Percentiles rank a stretch among this genome's conserved stretches.
phyloP scores from a whole-genome alignment of 2,329 filamentous ascomycete species.

The Aureobasidium sp. region DNA sequence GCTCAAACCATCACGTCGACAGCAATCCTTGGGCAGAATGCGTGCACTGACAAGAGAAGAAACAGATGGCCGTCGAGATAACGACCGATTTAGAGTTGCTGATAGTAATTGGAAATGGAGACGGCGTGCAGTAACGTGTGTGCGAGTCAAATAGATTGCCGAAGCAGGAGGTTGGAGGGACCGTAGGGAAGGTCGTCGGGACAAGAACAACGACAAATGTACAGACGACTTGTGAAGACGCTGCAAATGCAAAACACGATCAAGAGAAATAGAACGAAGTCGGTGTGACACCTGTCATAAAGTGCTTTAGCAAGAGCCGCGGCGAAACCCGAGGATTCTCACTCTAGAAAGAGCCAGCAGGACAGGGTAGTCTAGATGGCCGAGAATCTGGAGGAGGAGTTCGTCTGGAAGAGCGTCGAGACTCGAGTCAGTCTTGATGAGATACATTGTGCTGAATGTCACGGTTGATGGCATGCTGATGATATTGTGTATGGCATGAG shows the following conservation, averaged over 20 bases:
- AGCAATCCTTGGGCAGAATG: constrained; percentile 58
- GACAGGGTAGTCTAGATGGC: constrained; percentile 39
- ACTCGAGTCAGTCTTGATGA: neutral
- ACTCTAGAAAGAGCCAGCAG: constrained; percentile 35
- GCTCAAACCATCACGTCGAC: constrained; percentile 23
- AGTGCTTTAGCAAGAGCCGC: constrained; percentile 9
- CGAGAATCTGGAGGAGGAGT: constrained; percentile 36
- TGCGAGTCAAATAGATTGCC: constrained; percentile 59
- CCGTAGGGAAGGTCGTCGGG: constrained; percentile 49
- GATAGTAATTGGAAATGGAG: constrained; percentile 56
- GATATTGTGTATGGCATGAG: neutral
- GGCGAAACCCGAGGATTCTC: constrained; percentile 14
- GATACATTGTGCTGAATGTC: neutral
- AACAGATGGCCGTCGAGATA: constrained; percentile 51
- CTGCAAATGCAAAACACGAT: constrained; percentile 56
- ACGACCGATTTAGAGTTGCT: constrained; percentile 54
- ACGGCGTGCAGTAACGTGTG: constrained; percentile 54
- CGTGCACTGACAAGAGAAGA: constrained; percentile 53
- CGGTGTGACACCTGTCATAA: constrained; percentile 48
- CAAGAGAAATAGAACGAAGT: constrained; percentile 52
- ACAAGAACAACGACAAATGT: constrained; percentile 47
- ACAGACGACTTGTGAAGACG: constrained; percentile 51
- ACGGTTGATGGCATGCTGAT: neutral
- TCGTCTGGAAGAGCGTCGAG: constrained; percentile 30
- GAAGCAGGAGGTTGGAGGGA: constrained; percentile 53